These are phyloP conservation scores for Flaveria ramosissima DNA, from an alignment of 129 eudicot species.

Conservation along the genomic window DNA sequence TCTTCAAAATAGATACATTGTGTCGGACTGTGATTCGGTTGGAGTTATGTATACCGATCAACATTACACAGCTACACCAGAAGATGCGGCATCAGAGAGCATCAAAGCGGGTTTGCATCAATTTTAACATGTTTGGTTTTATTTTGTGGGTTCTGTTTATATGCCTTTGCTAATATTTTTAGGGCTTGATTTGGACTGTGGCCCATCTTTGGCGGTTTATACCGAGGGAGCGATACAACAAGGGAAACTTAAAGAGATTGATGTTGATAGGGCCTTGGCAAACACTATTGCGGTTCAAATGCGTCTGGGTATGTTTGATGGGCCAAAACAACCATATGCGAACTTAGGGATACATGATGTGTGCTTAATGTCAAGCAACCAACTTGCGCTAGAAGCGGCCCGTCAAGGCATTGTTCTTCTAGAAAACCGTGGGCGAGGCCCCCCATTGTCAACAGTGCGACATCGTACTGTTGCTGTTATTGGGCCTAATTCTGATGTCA, in stretches of 20 bases:
- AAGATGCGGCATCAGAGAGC: slow-evolving; percentile 77
- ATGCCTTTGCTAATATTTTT: background rate
- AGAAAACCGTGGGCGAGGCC: slow-evolving; percentile 53
- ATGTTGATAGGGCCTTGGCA: slow-evolving; percentile 65
- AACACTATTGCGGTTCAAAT: slow-evolving; percentile 72
- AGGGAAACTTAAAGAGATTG: slow-evolving; percentile 61
- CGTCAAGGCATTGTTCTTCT: slow-evolving; percentile 89
- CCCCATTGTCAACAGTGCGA: slow-evolving; percentile 59
- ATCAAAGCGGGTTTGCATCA: slow-evolving; percentile 73
- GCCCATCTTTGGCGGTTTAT: slow-evolving; percentile 75
- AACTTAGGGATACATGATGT: slow-evolving; percentile 79
- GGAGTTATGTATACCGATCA: slow-evolving; percentile 59
- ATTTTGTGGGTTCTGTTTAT: slow-evolving; percentile 5
- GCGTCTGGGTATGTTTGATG: slow-evolving; percentile 97
- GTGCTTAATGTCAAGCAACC: slow-evolving; percentile 64
- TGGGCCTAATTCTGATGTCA: slow-evolving; percentile 92
- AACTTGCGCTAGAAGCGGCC: slow-evolving; percentile 93
- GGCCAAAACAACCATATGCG: slow-evolving; percentile 64
- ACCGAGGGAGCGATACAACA: slow-evolving; percentile 68
- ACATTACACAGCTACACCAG: slow-evolving; percentile 81
- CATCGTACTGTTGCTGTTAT: slow-evolving; percentile 78
- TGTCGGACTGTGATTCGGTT: slow-evolving; percentile 93
- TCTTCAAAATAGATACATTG: slow-evolving; percentile 60
- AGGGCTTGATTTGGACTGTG: slow-evolving; percentile 99
- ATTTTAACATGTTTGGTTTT: background rate